Base-by-base conservation (phyloP, 768 basidiomycete species). In the Tulasnella sp. region DNA sequence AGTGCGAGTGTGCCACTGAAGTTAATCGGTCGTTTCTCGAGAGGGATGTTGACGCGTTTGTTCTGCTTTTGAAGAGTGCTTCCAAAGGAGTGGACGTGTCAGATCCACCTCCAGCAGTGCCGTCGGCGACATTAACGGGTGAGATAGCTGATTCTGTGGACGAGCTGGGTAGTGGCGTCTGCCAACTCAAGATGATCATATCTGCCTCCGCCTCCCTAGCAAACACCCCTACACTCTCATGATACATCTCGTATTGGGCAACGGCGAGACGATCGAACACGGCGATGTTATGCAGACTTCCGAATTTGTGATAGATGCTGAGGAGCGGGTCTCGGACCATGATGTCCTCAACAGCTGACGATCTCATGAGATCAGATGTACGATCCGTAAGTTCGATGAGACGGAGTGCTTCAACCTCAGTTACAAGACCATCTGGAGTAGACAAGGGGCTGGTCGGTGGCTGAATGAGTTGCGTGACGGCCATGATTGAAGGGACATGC, bases 401-500 rank as follows among this genome's bases (percentile, higher is more conserved):
- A 4, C 93, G 84, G 5, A 97, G 76, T 0, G 91, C 92, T 51
- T 87, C 82, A 23, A 86, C 69, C n/a, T 66, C 65, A 5, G 68
- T 66, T 17, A 59, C 38, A 24, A 53, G 50, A 24, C 4, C 17
- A 7, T 41, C 38, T 30, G 21, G 27, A 17, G 19, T 24, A 24
- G 41, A 0, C 45, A 53, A 13, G 45, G 38, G 10, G 24, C 29
- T 63, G 21, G 62, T 17, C 4, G 62, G 42, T 0, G 76, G 71
- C 24, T 84, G 83, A 43, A 97, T 74, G 58, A 97, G 81, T 67
- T 94, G 87, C 0, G 88, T 82, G 56, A 99, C 74, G 0, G 88
- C 81, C 91, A 99, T 94, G 71, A 90, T 83, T 8, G 86, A 81
- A 0, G 93, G 85, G 0, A 98, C 69, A 68, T 93, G 88, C 66